phyloP scores from a whole-genome alignment of 1,284 basidiomycete species.

The Malassezia restricta region DNA sequence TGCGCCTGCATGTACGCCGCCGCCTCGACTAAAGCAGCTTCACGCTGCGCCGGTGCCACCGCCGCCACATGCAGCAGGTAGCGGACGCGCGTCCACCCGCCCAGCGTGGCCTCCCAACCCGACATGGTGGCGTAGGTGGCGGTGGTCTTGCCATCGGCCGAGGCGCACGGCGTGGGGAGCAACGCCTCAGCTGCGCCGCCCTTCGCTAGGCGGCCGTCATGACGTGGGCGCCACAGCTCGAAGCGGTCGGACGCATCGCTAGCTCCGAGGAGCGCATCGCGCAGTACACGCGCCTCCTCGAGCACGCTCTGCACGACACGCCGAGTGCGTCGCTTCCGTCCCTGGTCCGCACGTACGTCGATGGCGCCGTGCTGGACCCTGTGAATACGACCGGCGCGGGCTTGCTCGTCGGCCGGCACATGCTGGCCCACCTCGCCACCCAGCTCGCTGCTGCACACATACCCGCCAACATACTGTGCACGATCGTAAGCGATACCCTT shows the following conservation, averaged over 20 bases:
- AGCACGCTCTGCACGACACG: not conserved
- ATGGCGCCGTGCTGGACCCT: not conserved
- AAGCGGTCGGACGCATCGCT: not conserved
- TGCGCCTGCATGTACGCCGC: not conserved
- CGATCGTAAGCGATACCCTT: not conserved
- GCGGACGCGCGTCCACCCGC: conserved; percentile 7
- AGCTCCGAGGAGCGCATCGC: conserved; percentile 2
- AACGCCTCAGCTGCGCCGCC: no score
- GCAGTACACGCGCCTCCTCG: not conserved
- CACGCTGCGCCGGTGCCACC: not conserved
- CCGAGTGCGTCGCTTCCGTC: not conserved
- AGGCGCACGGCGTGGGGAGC: no score
- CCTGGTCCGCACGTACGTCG: conserved; percentile 1
- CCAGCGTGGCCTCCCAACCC: not conserved
- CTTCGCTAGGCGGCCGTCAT: no score
- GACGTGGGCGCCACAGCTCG: not conserved
- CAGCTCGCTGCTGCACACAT: not conserved
- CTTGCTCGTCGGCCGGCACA: conserved; percentile 7
- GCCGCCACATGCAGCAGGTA: conserved; percentile 3
- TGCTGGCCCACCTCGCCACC: not conserved
- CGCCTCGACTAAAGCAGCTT: not conserved
- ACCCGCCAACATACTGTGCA: no score
- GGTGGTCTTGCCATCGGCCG: no score
- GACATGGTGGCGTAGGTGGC: no score
- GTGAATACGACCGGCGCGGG: conserved; percentile 8